Evolutionary conservation across 148 eudicot genomes (phyloP).

Genomic region (Nepenthes gracilis): DNA sequence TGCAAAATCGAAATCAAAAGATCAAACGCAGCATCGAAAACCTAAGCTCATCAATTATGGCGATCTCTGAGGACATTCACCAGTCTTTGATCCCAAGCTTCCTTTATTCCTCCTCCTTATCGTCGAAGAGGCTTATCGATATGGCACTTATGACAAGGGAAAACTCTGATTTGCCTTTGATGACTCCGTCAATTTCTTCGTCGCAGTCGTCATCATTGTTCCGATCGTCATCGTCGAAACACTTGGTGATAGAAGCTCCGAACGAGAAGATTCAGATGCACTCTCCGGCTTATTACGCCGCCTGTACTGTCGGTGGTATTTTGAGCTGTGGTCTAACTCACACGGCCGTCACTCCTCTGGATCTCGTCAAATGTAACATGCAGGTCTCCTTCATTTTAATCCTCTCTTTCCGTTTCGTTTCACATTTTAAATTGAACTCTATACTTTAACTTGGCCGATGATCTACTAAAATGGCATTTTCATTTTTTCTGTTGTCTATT

Average conservation of each 20-base stretch:
- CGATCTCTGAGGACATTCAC: background rate
- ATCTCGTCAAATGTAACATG: slow-evolving; percentile 42
- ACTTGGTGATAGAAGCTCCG: slow-evolving; percentile 23
- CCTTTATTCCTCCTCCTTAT: slow-evolving; percentile 11
- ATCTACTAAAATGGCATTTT: too few species aligned
- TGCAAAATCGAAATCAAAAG: too few species aligned
- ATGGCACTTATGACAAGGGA: background rate
- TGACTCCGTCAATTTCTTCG: background rate
- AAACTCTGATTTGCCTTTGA: background rate
- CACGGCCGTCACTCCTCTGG: slow-evolving; percentile 35
- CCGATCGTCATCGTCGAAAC: background rate
- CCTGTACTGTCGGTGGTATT: slow-evolving; percentile 30
- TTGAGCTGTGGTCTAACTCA: slow-evolving; percentile 35
- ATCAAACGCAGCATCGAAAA: too few species aligned
- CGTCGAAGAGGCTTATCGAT: background rate
- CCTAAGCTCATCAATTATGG: background rate
- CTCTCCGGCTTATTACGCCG: slow-evolving; percentile 27
- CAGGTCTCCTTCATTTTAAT: slow-evolving; percentile 14
- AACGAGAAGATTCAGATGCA: slow-evolving; percentile 26
- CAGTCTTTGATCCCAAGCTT: slow-evolving; percentile 10
- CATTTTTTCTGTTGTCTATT: too few species aligned
- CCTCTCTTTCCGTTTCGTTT: background rate
- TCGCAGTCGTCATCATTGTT: background rate
- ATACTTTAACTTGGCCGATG: too few species aligned
- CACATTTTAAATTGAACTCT: background rate